Percentiles rank a stretch among this genome's conserved stretches.
Conservation (phyloP, 2,329 filamentous ascomycete genomes). For the Xylaria arbuscula region DNA sequence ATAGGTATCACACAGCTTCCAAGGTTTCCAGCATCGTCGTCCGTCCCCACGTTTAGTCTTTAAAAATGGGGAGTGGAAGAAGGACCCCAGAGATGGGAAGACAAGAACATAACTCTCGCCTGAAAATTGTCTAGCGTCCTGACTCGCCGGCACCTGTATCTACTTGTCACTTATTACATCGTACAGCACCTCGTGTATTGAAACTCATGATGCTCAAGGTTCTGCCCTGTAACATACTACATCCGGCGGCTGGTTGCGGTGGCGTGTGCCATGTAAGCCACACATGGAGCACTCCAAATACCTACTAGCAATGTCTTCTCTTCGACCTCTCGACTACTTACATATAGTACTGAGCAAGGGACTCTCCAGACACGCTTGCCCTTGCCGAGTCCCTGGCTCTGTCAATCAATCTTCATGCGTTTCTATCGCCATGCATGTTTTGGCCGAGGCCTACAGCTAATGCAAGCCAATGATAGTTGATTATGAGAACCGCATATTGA, state of each 20-base stretch:
- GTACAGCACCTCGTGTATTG: neutral
- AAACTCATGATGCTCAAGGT: neutral
- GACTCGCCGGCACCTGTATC: neutral
- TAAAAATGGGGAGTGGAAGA: neutral
- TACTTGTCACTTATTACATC: constrained; percentile 4
- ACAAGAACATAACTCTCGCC: neutral
- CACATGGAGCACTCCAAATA: neutral
- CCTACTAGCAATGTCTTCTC: neutral
- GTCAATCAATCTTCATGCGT: constrained; percentile 1
- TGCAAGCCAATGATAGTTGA: constrained; percentile 11
- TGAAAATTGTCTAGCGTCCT: neutral
- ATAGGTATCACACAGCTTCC: neutral
- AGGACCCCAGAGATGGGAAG: neutral
- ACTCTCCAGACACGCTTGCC: neutral
- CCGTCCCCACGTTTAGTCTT: neutral
- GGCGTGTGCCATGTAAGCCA: neutral
- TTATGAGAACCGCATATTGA: constrained; percentile 3
- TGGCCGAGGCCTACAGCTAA: constrained; percentile 16
- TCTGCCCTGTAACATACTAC: constrained; percentile 1
- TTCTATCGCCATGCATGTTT: constrained; percentile 5
- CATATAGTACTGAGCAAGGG: neutral
- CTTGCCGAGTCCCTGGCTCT: neutral
- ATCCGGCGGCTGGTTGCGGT: neutral
- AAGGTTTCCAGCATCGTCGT: neutral
- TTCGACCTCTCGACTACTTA: neutral